These are phyloP conservation scores for Saccharum hybrid DNA, from an alignment of 202 grass and related monocot genomes.

Conservation along the genomic window DNA sequence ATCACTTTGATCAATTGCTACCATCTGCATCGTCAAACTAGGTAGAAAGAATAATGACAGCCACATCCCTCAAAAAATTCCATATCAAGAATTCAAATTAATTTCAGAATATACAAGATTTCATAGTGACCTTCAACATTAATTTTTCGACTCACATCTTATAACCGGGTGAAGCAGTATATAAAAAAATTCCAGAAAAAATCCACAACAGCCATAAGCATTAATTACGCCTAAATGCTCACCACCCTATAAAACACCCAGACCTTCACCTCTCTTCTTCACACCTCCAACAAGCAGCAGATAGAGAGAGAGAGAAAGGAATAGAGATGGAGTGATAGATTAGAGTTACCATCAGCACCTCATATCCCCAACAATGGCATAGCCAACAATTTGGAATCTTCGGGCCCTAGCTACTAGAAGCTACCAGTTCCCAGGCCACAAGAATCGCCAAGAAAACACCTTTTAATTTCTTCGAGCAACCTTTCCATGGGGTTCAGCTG, in stretches of 20 bases:
- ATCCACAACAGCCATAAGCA: not conserved
- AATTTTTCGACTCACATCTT: not conserved
- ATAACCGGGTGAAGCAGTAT: not conserved
- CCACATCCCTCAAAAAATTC: not conserved
- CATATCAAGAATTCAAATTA: not conserved
- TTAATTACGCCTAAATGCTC: not conserved
- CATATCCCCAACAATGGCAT: not conserved
- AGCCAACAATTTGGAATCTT: not conserved
- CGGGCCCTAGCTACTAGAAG: not conserved
- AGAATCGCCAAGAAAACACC: conserved; percentile 12
- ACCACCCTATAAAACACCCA: conserved; percentile 10
- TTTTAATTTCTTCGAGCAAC: conserved; percentile 14
- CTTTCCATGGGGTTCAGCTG: conserved; percentile 15
- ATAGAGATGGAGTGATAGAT: not conserved
- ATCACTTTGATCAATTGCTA: conserved; percentile 24
- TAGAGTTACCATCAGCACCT: not conserved
- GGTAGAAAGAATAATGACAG: not conserved
- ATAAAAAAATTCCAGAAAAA: not conserved
- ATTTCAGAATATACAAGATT: conserved; percentile 5
- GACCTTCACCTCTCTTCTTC: not conserved
- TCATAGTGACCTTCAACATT: not conserved
- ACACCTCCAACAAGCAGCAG: conserved; percentile 24
- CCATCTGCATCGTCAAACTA: not conserved
- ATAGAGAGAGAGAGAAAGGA: not conserved
- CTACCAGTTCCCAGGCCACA: conserved; percentile 6